Conservation (phyloP, 2,329 filamentous ascomycete genomes). For the Magnaporthiopsis poae region DNA sequence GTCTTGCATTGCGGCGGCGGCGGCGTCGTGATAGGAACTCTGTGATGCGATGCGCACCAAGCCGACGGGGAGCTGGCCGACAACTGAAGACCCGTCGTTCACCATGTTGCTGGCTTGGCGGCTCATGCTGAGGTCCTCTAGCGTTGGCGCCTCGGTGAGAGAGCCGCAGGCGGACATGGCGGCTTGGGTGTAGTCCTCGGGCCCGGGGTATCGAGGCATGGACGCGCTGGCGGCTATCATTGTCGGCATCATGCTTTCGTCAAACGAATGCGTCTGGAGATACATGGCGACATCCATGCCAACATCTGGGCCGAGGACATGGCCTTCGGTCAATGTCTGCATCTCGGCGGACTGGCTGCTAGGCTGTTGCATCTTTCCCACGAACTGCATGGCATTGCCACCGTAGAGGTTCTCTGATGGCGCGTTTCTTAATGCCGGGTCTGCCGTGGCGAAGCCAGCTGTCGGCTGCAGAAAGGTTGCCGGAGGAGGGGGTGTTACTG, state of each 20-base stretch:
- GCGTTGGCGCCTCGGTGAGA: conserved; percentile 24
- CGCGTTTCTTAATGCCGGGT: neutral
- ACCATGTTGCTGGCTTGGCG: conserved; percentile 21
- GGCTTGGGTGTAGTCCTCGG: conserved; percentile 18
- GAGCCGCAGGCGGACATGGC: conserved; percentile 24
- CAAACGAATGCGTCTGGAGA: conserved; percentile 3
- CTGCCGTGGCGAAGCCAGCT: neutral
- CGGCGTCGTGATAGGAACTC: conserved; percentile 17
- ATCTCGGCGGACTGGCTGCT: neutral
- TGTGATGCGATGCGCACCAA: conserved; percentile 26
- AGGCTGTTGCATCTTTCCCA: neutral
- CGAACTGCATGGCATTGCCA: neutral
- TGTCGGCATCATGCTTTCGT: neutral
- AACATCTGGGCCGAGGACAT: conserved; percentile 6
- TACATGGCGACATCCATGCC: conserved; percentile 12
- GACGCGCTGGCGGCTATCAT: neutral
- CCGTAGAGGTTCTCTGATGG: neutral
- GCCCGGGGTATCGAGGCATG: neutral
- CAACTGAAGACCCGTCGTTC: conserved; percentile 19
- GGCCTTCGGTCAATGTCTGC: neutral
- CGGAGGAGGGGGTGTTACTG: conserved; percentile 5
- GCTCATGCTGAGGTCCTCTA: conserved; percentile 25
- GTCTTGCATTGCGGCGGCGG: neutral
- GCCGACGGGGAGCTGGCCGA: conserved; percentile 18
- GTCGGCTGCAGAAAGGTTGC: neutral